A percentile compares a stretch with the other conserved stretches of the same genome.
These are phyloP conservation scores for Lepidium campestre DNA, from an alignment of 441 rosid species.

Conservation along the genomic window DNA sequence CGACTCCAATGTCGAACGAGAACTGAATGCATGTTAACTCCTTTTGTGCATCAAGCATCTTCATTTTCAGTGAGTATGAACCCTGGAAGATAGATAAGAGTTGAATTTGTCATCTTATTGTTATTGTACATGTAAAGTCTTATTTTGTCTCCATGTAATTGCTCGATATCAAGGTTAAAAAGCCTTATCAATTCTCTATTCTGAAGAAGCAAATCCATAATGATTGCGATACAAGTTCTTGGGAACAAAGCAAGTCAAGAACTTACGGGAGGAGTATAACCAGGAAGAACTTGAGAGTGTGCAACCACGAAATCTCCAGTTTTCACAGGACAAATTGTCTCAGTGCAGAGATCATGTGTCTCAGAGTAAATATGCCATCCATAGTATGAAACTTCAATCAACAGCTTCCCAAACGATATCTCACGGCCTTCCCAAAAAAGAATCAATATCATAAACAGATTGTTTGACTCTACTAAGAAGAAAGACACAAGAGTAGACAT, in stretches of 20 bases:
- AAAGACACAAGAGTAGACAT: background rate
- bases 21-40: constrained; percentile 77
- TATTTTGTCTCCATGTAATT: background rate
- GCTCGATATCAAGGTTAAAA: background rate
- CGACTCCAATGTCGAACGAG: constrained; percentile 56
- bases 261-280: constrained; percentile 88
- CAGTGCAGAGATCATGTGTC: constrained; percentile 72
- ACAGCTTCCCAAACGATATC: constrained; percentile 69
- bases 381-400: constrained; percentile 78
- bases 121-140: background rate
- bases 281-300: constrained; percentile 82
- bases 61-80: constrained; percentile 72
- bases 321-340: constrained; percentile 81
- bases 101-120: background rate
- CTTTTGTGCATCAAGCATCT: constrained; percentile 47
- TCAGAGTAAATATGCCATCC: constrained; percentile 77
- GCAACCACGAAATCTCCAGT: constrained; percentile 69
- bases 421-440: constrained; percentile 35
- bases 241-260: background rate
- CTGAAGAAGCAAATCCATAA: background rate
- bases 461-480: background rate
- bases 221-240: background rate
- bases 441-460: background rate
- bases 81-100: constrained; percentile 48
- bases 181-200: background rate